These are phyloP conservation scores for Lactarius vividus DNA, from an alignment of 768 basidiomycete genomes.

Conservation along the genomic window DNA sequence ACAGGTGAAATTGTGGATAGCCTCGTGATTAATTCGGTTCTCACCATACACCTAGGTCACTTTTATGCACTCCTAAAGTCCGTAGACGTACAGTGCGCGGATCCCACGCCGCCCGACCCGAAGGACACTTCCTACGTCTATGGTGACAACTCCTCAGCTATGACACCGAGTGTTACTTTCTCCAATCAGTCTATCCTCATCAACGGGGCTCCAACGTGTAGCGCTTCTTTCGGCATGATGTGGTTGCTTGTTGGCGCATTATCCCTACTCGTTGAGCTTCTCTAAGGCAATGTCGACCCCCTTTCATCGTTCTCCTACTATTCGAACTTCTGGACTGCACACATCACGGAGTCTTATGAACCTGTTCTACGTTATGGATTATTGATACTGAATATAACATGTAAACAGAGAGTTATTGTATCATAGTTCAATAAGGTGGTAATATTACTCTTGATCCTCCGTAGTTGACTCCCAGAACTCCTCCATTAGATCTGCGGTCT, in stretches of 20 bases:
- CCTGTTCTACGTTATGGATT: neutral
- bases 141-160: constrained; percentile 48
- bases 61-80: constrained; percentile 66
- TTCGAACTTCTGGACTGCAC: neutral
- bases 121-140: constrained; percentile 66
- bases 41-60: constrained; percentile 45
- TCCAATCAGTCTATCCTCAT: constrained; percentile 58
- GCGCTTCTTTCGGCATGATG: neutral
- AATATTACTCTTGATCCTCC: constrained; percentile 7
- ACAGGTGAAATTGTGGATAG: constrained; percentile 42
- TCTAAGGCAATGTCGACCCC: neutral
- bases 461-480: constrained; percentile 21
- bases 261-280: constrained; percentile 2
- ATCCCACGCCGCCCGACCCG: constrained; percentile 41
- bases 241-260: constrained; percentile 9
- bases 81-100: constrained; percentile 62
- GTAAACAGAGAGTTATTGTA: neutral
- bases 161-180: constrained; percentile 53
- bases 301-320: neutral
- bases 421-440: neutral
- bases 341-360: neutral
- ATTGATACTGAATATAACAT: neutral
- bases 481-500: constrained; percentile 28
- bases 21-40: neutral
- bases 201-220: constrained; percentile 41